These are phyloP conservation scores for Thelonectria blattea DNA, from an alignment of 2,329 filamentous ascomycete species.

Conservation along the genomic window DNA sequence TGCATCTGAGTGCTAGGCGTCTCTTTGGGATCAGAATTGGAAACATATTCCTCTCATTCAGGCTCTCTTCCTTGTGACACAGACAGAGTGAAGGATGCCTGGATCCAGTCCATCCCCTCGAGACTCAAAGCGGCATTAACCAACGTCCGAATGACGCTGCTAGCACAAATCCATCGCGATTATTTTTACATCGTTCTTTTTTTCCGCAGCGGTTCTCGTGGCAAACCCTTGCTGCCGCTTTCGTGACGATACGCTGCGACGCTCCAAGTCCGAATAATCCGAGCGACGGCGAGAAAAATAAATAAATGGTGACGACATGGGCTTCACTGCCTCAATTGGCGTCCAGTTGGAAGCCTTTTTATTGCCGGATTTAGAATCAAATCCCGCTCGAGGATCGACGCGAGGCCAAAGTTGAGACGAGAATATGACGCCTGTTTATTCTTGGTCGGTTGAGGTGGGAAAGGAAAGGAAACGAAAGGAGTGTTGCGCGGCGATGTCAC, in stretches of 20 bases:
- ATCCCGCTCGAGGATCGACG: too few species aligned
- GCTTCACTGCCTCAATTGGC: not conserved
- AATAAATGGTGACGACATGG: not conserved
- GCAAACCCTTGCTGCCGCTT: not conserved
- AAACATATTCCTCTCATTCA: too few species aligned
- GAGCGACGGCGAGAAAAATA: not conserved
- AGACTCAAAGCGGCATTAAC: too few species aligned
- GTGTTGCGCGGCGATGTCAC: not conserved
- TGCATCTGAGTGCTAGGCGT: too few species aligned
- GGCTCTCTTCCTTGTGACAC: too few species aligned
- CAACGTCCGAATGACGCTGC: too few species aligned
- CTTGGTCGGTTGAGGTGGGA: not conserved
- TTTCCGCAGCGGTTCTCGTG: not conserved
- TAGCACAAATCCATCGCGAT: not conserved
- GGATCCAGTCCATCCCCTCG: too few species aligned
- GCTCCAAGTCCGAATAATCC: not conserved
- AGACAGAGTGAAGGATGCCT: too few species aligned
- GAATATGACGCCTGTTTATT: not conserved
- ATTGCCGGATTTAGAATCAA: not conserved
- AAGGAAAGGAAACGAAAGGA: not conserved
- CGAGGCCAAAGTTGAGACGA: too few species aligned
- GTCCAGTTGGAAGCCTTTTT: not conserved
- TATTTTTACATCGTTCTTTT: not conserved
- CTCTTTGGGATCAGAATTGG: too few species aligned
- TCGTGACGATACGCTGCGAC: not conserved